Conservation (phyloP, 2,329 filamentous ascomycete species). For the Paecilomyces sp. region DNA sequence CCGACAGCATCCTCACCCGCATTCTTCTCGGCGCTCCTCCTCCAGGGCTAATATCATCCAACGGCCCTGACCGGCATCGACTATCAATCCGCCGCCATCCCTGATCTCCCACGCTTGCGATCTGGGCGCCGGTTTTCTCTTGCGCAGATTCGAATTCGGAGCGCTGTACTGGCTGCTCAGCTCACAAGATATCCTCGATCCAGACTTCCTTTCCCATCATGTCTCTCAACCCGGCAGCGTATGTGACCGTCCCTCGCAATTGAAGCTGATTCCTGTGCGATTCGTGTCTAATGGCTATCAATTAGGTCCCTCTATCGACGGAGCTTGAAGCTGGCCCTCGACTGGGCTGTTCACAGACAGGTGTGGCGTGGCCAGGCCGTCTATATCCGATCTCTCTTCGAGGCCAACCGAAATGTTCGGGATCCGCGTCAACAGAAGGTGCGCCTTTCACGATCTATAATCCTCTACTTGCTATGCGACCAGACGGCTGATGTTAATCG, state of each 20-base stretch:
- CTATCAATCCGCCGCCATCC: neutral
- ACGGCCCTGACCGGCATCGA: neutral
- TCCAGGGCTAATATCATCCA: neutral
- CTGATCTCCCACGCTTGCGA: neutral
- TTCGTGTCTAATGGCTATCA: neutral
- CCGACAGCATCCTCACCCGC: conserved; percentile 11
- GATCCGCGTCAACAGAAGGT: conserved; percentile 85
- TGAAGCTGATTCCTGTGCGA: neutral
- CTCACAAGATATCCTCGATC: conserved; percentile 1
- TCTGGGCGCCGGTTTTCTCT: neutral
- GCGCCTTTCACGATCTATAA: conserved; percentile 11
- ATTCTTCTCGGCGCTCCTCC: conserved; percentile 10
- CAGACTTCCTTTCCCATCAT: conserved; percentile 17
- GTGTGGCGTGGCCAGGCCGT: conserved; percentile 93
- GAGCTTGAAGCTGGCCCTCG: conserved; percentile 83
- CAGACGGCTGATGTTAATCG: neutral
- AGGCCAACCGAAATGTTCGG: conserved; percentile 78
- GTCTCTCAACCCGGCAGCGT: conserved; percentile 32
- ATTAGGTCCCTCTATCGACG: conserved; percentile 73
- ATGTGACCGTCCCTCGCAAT: conserved; percentile 12
- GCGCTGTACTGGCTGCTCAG: neutral
- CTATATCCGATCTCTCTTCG: conserved; percentile 91
- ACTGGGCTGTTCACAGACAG: conserved; percentile 90
- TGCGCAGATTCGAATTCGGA: neutral
- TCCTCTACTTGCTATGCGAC: neutral